A percentile compares a stretch with the other conserved stretches of the same genome.
phyloP scores from a whole-genome alignment of 148 eudicot genomes.

The Camellia sinensis region DNA sequence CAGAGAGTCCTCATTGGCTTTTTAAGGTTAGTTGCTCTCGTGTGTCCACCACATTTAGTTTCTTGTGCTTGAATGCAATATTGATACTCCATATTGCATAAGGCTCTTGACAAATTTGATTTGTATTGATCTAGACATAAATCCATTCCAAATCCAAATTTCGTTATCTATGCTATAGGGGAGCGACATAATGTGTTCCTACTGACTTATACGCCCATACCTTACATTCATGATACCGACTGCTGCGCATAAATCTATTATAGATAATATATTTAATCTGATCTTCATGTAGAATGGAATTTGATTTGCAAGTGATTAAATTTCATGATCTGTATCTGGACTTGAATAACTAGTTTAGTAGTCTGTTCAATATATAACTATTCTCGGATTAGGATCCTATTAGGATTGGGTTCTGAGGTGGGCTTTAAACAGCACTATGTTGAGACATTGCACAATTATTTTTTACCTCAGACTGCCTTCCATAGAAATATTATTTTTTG shows the following conservation, averaged over 20 bases:
- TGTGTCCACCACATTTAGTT: no score
- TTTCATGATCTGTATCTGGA: neutral
- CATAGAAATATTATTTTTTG: neutral
- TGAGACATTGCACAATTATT: neutral
- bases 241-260: neutral
- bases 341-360: neutral
- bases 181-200: neutral
- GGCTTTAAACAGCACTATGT: neutral
- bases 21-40: constrained; percentile 48
- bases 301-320: neutral
- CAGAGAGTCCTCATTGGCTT: constrained; percentile 96
- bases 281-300: neutral
- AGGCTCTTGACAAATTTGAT: neutral
- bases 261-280: neutral
- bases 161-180: neutral
- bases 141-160: neutral
- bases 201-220: neutral
- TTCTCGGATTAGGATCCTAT: neutral
- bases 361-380: neutral
- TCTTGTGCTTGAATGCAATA: neutral
- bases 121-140: neutral
- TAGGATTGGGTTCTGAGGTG: neutral
- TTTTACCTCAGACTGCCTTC: neutral
- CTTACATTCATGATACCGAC: neutral
- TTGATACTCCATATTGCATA: neutral